Conservation (phyloP, 1,139 yeast species). For the Geotrichum macrosporum region DNA sequence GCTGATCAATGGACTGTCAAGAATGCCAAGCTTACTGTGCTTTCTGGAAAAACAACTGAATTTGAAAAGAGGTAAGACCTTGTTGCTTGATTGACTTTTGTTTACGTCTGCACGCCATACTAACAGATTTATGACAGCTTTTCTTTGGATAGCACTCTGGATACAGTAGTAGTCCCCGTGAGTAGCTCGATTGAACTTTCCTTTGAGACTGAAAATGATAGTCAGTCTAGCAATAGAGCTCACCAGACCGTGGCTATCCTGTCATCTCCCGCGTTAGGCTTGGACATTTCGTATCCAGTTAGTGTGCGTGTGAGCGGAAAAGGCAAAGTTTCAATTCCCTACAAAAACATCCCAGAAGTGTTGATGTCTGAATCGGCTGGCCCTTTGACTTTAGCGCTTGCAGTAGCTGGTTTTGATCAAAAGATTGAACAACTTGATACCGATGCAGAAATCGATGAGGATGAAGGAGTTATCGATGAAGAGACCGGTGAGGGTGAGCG, state of each 20-base stretch:
- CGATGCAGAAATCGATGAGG: conserved; percentile 7
- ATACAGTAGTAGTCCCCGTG: conserved; percentile 18
- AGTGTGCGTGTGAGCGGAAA: conserved; percentile 29
- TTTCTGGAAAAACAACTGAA: conserved; percentile 25
- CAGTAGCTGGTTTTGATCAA: conserved; percentile 18
- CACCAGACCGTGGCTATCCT: conserved; percentile 33
- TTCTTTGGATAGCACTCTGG: conserved; percentile 14
- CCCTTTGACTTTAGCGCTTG: conserved; percentile 19
- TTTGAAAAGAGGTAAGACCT: conserved; percentile 11
- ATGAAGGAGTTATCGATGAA: conserved; percentile 1
- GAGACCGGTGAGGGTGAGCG: conserved; percentile 10
- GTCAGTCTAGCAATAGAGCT: conserved; percentile 26
- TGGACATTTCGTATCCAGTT: conserved; percentile 31
- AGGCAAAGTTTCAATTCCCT: conserved; percentile 33
- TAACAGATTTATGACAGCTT: no score
- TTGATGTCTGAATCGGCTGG: conserved; percentile 19
- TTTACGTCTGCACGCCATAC: no score
- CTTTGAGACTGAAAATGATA: conserved; percentile 27
- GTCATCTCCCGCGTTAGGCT: conserved; percentile 26
- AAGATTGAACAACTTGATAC: conserved; percentile 10
- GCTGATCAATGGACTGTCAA: conserved; percentile 30
- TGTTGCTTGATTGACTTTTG: background rate
- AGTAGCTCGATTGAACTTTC: conserved; percentile 25
- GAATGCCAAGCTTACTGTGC: conserved; percentile 36
- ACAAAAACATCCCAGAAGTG: conserved; percentile 32